Percentiles rank a stretch among this genome's conserved stretches.
Evolutionary conservation across 495 filamentous ascomycete species (phyloP).

Genomic region (Talaromyces wortmannii): DNA sequence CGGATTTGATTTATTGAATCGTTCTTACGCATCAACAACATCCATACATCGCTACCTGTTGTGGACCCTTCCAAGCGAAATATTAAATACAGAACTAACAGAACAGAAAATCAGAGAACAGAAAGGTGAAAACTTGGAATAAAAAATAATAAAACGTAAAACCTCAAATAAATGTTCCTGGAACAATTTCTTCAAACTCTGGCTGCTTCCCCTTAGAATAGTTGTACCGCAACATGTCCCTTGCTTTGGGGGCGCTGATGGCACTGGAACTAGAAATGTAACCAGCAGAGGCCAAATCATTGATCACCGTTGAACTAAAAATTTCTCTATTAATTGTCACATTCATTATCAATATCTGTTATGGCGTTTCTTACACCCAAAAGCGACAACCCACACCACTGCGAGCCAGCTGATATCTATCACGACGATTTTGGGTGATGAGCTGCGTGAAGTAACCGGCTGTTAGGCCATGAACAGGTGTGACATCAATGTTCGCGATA

Average conservation of each 20-base stretch:
- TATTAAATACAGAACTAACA: too few relatives aligned
- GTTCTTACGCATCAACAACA: too few relatives aligned
- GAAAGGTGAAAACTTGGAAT: too few relatives aligned
- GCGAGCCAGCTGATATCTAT: background rate
- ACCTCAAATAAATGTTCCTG: conserved; percentile 1
- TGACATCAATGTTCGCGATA: background rate
- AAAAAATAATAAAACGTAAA: too few relatives aligned
- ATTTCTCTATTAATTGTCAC: background rate
- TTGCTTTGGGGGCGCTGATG: background rate
- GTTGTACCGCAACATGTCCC: background rate
- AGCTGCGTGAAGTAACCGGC: background rate
- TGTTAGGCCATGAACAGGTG: background rate
- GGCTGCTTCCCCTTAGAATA: background rate
- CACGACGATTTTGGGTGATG: background rate
- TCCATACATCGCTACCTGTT: too few relatives aligned
- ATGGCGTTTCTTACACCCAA: background rate
- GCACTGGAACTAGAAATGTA: background rate
- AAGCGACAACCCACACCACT: background rate
- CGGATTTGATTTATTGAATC: too few relatives aligned
- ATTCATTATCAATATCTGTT: background rate
- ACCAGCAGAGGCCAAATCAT: background rate
- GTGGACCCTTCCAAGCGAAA: too few relatives aligned
- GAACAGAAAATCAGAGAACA: too few relatives aligned
- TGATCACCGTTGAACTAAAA: background rate
- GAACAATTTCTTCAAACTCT: background rate